Base-by-base conservation (phyloP, 805 yeast species). In the Kuraishia molischiana region DNA sequence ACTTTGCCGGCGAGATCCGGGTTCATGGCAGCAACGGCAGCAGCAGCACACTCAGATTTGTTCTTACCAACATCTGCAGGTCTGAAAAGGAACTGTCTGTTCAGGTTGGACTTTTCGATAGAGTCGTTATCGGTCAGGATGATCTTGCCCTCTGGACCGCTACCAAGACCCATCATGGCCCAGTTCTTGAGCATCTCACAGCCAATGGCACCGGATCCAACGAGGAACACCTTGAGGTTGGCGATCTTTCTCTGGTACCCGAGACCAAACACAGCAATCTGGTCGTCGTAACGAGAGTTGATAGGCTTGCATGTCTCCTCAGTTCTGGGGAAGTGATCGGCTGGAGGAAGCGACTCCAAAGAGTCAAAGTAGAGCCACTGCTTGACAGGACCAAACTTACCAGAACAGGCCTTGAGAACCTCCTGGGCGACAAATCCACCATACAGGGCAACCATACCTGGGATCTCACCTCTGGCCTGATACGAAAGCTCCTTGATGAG, bases 131-230 rank as follows among this genome's bases (percentile, higher is more conserved):
- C 98, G 19, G 98, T 92, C 34, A 92, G 80, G 38, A 64, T 62
- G 42, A 92, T 84, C 50, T 76, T 72, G 51, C 98, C 98, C 3
- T 82, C 60, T 29, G 89, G 85, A 31, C 97, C 97, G 19, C 95
- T 72, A 26, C 95, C 97, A 38, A 92, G 65, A 33, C 98, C 98
- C 75, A 89, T 72, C 73, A 92, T 72, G 4, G 98, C 96, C 97
- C 97, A 92, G 55, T 86, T 89, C 63, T 92, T 92, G 52, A 92
- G 69, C 89, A 92, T 90, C 64, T 92, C 98, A 66, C 98, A 92
- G 29, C 98, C 98, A 66, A 92, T 92, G 15, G 98, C 98, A 56
- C 98, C 98, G 2, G 97, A 72, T 33, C 98, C 98, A 30, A 92
- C 98, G 47, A 92, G 67, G 59, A 92, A 90, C 3, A 89, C 86